Conservation (phyloP, 768 basidiomycete species). For the Boletellus emodensis region DNA sequence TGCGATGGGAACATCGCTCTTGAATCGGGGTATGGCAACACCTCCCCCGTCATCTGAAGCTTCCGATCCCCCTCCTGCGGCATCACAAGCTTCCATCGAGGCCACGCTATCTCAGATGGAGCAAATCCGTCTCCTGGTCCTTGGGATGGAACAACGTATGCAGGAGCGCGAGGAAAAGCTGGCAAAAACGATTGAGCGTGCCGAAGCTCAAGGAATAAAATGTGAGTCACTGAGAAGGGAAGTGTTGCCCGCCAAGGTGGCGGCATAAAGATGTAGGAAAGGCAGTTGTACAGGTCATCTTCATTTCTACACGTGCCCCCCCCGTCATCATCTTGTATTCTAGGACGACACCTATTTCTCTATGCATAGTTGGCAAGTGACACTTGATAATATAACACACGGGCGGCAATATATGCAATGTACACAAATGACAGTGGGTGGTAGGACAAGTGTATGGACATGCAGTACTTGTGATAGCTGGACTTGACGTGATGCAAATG, state of each 20-base stretch:
- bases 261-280: conserved; percentile 3
- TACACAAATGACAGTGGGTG: conserved; percentile 29
- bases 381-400: conserved; percentile 14
- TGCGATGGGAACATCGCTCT: conserved; percentile 25
- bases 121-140: conserved; percentile 60
- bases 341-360: conserved; percentile 16
- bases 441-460: conserved; percentile 25
- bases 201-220: conserved; percentile 53
- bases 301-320: conserved; percentile 10
- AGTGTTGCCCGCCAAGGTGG: conserved; percentile 22
- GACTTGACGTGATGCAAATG: conserved; percentile 26
- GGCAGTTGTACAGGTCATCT: not conserved
- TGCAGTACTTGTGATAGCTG: conserved; percentile 16
- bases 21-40: conserved; percentile 21
- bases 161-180: conserved; percentile 61
- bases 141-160: conserved; percentile 75
- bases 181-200: conserved; percentile 53
- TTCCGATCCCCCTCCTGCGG: conserved; percentile 8
- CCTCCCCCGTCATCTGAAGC: conserved; percentile 15
- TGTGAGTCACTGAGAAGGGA: conserved; percentile 50
- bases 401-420: conserved; percentile 24
- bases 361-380: conserved; percentile 2
- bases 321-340: conserved; percentile 20
- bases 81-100: conserved; percentile 30
- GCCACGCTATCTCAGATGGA: conserved; percentile 59